Evolutionary conservation across 2,329 filamentous ascomycete species (phyloP), one percentile per base, ranked within the genome.

Genomic region (Fusarium sororula): DNA sequence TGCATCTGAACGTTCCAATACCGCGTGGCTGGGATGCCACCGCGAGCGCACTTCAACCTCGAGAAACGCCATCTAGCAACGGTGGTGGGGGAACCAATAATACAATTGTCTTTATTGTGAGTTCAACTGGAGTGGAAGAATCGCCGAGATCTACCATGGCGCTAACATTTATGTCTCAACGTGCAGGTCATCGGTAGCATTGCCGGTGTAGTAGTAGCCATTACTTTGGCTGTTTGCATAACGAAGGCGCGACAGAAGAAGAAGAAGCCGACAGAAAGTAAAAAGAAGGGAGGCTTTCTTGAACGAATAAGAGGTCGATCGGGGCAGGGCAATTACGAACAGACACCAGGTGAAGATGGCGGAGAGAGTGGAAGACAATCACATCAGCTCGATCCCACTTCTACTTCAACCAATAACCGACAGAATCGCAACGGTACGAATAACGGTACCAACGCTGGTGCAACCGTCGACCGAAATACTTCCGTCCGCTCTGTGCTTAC

Each of bases 401-500:
- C 72, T 28, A 72, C 76, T 24, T 37, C 75, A 17, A 71, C 67
- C 22, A 71, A 42, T 18, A 68, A 41, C 56, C 65, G 54, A 54
- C 74, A 67, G 61, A 71, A 56, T 66, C 58, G 63, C 60, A 58
- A 75, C 30, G 66, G 68, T 60, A 54, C 69, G 22, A 59, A 53
- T 45, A 66, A 56, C 48, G 59, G 38, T 42, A 73, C n/a, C 65
- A 75, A 79, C 75, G 62, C 81, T 41, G 77, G 74, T 14, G 82
- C 81, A 67, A 83, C 81, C 2, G 90, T 98, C 18, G 93, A 96
- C 80, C 90, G 96, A 38, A 93, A 96, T 77, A 95, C 94, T 3
- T 97, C 94, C 14, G 88, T 98, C 51, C 92, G 96, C 63, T 97
- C 94, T n/a, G 91, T 98, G 63, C 96, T 98, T 89, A 98, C 96